Percentiles rank a stretch among this genome's conserved stretches.
Conservation (phyloP, 2,329 filamentous ascomycete species). For the Alternaria atra region DNA sequence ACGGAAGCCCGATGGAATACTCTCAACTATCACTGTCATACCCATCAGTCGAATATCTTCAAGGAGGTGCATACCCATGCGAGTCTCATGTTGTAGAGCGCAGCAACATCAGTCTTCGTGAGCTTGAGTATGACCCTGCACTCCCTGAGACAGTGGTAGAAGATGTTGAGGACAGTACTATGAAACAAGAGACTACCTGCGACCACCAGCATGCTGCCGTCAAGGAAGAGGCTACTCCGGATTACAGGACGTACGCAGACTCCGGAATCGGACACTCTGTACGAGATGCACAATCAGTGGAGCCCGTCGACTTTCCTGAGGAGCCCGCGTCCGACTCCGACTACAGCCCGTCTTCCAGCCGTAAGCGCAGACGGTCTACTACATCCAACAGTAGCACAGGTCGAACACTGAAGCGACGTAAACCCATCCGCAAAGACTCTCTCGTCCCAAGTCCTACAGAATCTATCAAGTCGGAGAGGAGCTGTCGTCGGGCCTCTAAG, state of each 20-base stretch:
- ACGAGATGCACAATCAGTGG: slow-evolving; percentile 50
- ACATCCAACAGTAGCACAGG: slow-evolving; percentile 32
- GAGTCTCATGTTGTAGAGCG: slow-evolving; percentile 21
- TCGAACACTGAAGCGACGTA: slow-evolving; percentile 29
- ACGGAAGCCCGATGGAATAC: slow-evolving; percentile 31
- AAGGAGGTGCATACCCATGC: slow-evolving; percentile 21
- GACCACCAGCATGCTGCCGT: slow-evolving; percentile 26
- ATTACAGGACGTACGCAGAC: slow-evolving; percentile 33
- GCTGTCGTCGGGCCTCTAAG: slow-evolving; percentile 22
- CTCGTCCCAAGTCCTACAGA: slow-evolving; percentile 14
- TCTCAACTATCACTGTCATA: slow-evolving; percentile 30
- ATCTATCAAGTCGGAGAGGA: slow-evolving; percentile 30
- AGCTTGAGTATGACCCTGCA: slow-evolving; percentile 45
- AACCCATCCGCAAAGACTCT: slow-evolving; percentile 34
- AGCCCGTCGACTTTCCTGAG: slow-evolving; percentile 40
- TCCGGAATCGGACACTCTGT: slow-evolving; percentile 39
- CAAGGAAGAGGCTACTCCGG: slow-evolving; percentile 26
- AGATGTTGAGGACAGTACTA: slow-evolving; percentile 32
- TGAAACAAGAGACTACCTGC: slow-evolving; percentile 34
- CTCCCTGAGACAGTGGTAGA: slow-evolving; percentile 36
- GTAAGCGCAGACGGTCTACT: slow-evolving; percentile 40
- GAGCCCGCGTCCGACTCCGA: slow-evolving; percentile 48
- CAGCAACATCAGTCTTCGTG: slow-evolving; percentile 39
- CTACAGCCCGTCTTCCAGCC: slow-evolving; percentile 39
- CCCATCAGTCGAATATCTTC: slow-evolving; percentile 25